Evolutionary conservation across 345 rosid species (phyloP).

Genomic region (Psidium friedrichsthalianum): DNA sequence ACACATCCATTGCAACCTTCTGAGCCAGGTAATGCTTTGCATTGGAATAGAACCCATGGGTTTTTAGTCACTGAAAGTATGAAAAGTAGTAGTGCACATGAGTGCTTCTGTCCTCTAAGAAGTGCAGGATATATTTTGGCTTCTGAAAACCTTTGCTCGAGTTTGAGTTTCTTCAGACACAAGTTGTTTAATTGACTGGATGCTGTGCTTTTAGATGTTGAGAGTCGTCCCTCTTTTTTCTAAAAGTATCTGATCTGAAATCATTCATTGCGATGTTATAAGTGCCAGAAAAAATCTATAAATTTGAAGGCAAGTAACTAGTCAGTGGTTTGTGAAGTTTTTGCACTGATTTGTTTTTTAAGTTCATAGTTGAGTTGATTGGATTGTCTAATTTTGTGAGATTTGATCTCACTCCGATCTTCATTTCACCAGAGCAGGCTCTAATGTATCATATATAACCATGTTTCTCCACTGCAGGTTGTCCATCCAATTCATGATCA

Average conservation of each 20-base stretch:
- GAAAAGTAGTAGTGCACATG: not conserved
- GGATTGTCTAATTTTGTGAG: not conserved
- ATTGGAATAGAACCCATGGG: not conserved
- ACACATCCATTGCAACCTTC: slow-evolving; percentile 23
- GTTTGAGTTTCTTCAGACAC: not conserved
- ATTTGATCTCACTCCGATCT: not conserved
- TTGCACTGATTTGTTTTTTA: not conserved
- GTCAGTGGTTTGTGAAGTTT: not conserved
- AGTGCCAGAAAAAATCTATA: not conserved
- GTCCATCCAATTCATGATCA: slow-evolving; percentile 44
- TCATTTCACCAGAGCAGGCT: not conserved
- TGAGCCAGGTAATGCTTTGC: slow-evolving; percentile 14
- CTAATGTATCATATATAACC: not conserved
- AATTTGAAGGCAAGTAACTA: not conserved
- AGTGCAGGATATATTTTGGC: not conserved
- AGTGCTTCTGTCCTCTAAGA: not conserved
- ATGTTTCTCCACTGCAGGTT: slow-evolving; percentile 9
- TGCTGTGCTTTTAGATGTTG: not conserved
- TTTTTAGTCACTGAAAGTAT: not conserved
- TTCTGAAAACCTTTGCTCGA: not conserved
- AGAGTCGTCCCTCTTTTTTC: not conserved
- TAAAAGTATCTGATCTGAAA: not conserved
- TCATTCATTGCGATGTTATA: not conserved
- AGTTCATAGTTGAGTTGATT: not conserved
- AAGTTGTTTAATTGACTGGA: not conserved